Evolutionary conservation across 495 filamentous ascomycete genomes (phyloP), one percentile per base, ranked within the genome.

Genomic region (Xylaria acuta): DNA sequence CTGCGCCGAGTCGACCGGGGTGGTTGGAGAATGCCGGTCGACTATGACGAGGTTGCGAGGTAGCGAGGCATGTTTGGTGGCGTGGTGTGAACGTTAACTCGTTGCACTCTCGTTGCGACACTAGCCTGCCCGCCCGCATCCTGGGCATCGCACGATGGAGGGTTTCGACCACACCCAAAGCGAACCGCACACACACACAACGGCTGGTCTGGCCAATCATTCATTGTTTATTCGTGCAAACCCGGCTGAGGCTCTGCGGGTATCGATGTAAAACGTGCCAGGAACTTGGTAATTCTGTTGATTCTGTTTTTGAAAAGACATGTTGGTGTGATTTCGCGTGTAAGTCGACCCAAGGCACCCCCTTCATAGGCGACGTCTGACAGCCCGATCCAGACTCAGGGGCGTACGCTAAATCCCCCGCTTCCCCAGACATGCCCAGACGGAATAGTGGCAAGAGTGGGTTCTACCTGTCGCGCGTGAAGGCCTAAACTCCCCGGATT

Each of bases 341-440:
- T 36, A 59, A 34, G 49, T 43, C n/a, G 25, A 68, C 16, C 22
- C 9, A 25, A 40, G 34, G 22, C 20, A 16, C 14, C 11, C 36
- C 49, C 25, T 5, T 25, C 6, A 20, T 43, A 14, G 16, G 25
- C 41, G 43, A 9, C 25, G 25, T 38, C 41, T 40, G 47, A 25
- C 49, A 40, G 47, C 14, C 25, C 3, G 43, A 64, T 64, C 68
- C 68, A 64, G 68, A 64, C 68, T 63, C 68, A 60, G 58, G 41
- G 56, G 68, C 56, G 58, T n/a, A 5, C 58, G 58, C 69, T 66
- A 64, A 47, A 25, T 20, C 27, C 69, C 69, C 69, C 69, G 49
- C 69, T 71, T 71, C 69, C 69, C 69, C 69, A 66, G 69, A 71
- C 47, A 34, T 20, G 36, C 47, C 60, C 43, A 41, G 47, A 58